Conservation (phyloP, 2,329 filamentous ascomycete genomes). For the Paecilomyces fulvus region DNA sequence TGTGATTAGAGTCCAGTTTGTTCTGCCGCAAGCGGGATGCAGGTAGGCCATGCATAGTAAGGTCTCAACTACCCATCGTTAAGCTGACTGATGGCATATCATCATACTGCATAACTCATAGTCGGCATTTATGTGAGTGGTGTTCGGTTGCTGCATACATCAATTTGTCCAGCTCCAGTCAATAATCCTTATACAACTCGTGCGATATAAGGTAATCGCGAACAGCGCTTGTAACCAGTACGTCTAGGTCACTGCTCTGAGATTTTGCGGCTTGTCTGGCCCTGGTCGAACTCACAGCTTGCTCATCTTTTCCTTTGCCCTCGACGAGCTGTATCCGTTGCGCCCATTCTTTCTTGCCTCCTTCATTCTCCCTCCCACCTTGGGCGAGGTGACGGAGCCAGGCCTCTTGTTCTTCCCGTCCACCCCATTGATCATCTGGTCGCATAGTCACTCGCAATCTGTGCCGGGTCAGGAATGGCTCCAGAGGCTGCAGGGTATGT, state of each 20-base stretch:
- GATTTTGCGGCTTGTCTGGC: slow-evolving; percentile 29
- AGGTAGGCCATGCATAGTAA: background rate
- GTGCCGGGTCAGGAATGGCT: slow-evolving; percentile 35
- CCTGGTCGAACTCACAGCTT: slow-evolving; percentile 35
- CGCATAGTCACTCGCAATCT: slow-evolving; percentile 37
- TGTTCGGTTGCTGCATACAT: background rate
- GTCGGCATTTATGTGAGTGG: background rate
- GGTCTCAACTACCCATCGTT: background rate
- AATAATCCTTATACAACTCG: slow-evolving; percentile 18
- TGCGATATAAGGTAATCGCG: slow-evolving; percentile 24
- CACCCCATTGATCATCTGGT: slow-evolving; percentile 33
- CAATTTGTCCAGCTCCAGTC: background rate
- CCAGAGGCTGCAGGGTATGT: slow-evolving; percentile 34
- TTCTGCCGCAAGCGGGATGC: background rate
- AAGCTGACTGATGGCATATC: background rate
- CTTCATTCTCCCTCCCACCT: slow-evolving; percentile 28
- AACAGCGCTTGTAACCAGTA: slow-evolving; percentile 27
- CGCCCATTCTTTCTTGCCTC: slow-evolving; percentile 35
- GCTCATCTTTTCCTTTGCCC: slow-evolving; percentile 25
- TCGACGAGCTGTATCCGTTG: slow-evolving; percentile 34
- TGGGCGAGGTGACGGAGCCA: slow-evolving; percentile 30
- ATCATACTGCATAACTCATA: background rate
- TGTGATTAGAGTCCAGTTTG: background rate
- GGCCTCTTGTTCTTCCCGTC: slow-evolving; percentile 28
- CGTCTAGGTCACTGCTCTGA: slow-evolving; percentile 22